A percentile compares a stretch with the other conserved stretches of the same genome.
Conservation (phyloP, 306 rosid genomes). For the Gynostemma pentaphyllum region DNA sequence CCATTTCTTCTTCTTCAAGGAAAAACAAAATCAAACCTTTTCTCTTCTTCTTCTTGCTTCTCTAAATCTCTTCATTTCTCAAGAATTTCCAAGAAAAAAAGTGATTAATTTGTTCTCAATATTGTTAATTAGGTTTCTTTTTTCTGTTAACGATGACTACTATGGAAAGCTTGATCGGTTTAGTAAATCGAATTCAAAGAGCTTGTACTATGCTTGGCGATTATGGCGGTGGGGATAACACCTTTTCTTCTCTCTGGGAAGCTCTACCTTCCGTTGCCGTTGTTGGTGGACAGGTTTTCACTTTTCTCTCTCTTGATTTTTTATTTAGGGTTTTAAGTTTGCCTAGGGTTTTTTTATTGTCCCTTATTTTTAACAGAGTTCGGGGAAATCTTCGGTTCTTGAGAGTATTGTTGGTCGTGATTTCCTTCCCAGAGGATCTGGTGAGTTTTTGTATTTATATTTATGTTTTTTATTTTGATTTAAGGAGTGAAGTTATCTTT, state of each 20-base stretch:
- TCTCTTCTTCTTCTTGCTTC: no score
- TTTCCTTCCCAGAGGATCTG: conserved; percentile 96
- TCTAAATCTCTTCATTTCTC: no score
- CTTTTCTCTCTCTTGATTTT: neutral
- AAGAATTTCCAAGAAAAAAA: no score
- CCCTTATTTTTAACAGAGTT: conserved; percentile 55
- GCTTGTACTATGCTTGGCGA: conserved; percentile 93
- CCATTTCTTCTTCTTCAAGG: no score
- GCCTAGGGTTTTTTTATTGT: no score
- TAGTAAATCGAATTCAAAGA: conserved; percentile 85
- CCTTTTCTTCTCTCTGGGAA: conserved; percentile 92
- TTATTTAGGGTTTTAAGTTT: neutral
- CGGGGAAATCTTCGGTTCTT: conserved; percentile 92
- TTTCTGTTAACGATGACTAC: conserved; percentile 47
- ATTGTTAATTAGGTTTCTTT: no score
- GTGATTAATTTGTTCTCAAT: no score
- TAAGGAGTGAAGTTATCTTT: neutral
- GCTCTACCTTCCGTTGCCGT: conserved; percentile 93
- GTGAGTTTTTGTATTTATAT: no score
- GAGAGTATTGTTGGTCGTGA: conserved; percentile 98
- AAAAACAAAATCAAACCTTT: no score
- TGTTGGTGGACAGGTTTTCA: conserved; percentile 84
- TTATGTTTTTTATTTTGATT: neutral
- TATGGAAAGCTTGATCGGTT: conserved; percentile 93
- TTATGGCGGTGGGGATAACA: conserved; percentile 55